These are phyloP conservation scores for Mollisiaceae sp. DNA, from an alignment of 2,329 filamentous ascomycete species.

Conservation along the genomic window DNA sequence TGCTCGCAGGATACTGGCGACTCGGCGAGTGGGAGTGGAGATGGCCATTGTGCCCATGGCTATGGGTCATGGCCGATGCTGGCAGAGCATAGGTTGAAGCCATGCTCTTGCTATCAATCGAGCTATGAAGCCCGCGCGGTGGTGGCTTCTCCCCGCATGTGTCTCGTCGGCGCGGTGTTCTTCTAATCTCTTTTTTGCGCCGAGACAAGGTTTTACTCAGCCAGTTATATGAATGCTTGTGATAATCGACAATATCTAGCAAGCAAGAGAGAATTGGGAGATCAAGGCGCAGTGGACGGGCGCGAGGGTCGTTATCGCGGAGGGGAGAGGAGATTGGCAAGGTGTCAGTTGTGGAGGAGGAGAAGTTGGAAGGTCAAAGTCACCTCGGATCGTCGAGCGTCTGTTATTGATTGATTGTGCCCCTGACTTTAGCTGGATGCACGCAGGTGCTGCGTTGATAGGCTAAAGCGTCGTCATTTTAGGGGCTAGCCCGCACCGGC, in stretches of 20 bases:
- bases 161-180: conserved; percentile 15
- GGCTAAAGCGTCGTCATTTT: conserved; percentile 21
- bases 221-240: neutral
- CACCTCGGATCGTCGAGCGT: conserved; percentile 9
- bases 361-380: neutral
- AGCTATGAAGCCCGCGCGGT: conserved; percentile 33
- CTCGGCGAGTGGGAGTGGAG: conserved; percentile 45
- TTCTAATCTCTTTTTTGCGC: conserved; percentile 23
- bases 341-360: conserved; percentile 7
- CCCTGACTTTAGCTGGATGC: conserved; percentile 12
- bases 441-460: conserved; percentile 13
- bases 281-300: neutral
- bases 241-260: neutral
- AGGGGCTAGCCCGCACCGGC: neutral
- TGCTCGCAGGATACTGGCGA: conserved; percentile 35
- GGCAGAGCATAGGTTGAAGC: conserved; percentile 44
- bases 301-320: neutral
- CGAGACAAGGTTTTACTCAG: conserved; percentile 10
- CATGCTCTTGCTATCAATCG: conserved; percentile 35
- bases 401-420: conserved; percentile 26
- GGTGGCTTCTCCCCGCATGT: conserved; percentile 29
- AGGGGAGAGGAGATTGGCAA: conserved; percentile 20
- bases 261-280: neutral
- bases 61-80: conserved; percentile 41
- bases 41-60: conserved; percentile 41